phyloP scores from a whole-genome alignment of 345 rosid species.

The Citrus mangshanensis region DNA sequence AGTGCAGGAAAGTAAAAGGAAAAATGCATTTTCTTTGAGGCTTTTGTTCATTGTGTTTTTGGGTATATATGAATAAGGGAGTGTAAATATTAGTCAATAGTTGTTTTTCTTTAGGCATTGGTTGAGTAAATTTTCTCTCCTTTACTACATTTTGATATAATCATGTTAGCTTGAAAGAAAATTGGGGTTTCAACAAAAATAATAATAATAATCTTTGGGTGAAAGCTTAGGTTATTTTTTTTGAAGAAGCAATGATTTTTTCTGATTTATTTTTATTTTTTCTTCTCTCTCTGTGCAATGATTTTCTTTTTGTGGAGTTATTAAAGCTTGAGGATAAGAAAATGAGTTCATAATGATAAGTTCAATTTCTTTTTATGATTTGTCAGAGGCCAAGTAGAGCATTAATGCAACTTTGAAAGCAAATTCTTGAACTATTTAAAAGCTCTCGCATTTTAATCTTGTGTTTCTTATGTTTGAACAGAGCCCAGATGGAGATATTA shows the following conservation, averaged over 20 bases:
- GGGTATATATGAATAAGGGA: background rate
- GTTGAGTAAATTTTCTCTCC: background rate
- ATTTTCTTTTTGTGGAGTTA: slow-evolving; percentile 16
- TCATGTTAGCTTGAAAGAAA: slow-evolving; percentile 16
- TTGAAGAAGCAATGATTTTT: slow-evolving; percentile 16
- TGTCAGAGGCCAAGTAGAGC: background rate
- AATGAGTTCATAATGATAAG: slow-evolving; percentile 15
- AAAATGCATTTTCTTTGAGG: background rate
- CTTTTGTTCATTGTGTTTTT: slow-evolving; percentile 8
- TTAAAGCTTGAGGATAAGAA: slow-evolving; percentile 2
- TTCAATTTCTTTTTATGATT: background rate
- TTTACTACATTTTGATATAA: slow-evolving; percentile 2
- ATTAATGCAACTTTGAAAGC: background rate
- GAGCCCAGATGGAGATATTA: slow-evolving; percentile 79
- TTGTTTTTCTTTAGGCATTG: background rate
- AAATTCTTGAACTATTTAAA: background rate
- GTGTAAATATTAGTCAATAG: background rate
- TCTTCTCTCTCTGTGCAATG: slow-evolving; percentile 26
- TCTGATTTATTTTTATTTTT: slow-evolving; percentile 14
- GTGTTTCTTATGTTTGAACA: slow-evolving; percentile 29
- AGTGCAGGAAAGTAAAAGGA: slow-evolving; percentile 13
- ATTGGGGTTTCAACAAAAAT: slow-evolving; percentile 12
- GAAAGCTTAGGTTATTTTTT: slow-evolving; percentile 9
- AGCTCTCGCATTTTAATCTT: background rate
- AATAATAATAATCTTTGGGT: slow-evolving; percentile 1